Conservation (phyloP, 805 yeast genomes). For the Zygotorulaspora sp. region DNA sequence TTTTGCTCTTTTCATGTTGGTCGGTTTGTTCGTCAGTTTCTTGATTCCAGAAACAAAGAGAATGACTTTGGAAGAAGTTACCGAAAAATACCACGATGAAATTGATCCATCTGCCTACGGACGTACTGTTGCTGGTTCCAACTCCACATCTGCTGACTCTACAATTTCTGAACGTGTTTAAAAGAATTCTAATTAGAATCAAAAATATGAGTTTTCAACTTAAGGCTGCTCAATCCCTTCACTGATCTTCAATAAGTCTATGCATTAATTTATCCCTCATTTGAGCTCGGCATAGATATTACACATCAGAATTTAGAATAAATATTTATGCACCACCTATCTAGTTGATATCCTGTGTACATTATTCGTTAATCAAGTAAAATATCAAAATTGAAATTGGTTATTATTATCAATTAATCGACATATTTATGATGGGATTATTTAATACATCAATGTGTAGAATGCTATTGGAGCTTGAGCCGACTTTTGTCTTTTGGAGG, state of each 20-base stretch:
- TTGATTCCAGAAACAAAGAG: constrained; percentile 89
- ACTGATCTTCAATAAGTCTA: background rate
- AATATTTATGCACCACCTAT: too few species aligned
- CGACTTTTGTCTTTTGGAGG: too few species aligned
- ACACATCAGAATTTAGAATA: too few species aligned
- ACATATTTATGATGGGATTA: too few species aligned
- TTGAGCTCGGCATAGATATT: background rate
- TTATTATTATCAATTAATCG: too few species aligned
- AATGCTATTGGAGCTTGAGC: too few species aligned
- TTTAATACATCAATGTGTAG: too few species aligned
- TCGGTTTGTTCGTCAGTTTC: constrained; percentile 62
- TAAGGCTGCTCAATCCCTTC: too few species aligned
- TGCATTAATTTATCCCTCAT: background rate
- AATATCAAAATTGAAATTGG: too few species aligned
- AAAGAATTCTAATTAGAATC: background rate
- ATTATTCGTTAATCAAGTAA: too few species aligned
- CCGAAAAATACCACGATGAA: constrained; percentile 81
- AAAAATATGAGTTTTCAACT: too few species aligned
- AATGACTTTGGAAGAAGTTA: constrained; percentile 79
- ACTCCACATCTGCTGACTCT: constrained; percentile 14
- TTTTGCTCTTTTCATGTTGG: constrained; percentile 85
- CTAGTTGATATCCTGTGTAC: background rate
- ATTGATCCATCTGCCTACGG: constrained; percentile 46
- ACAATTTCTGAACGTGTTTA: constrained; percentile 2
- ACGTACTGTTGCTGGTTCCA: constrained; percentile 14